Base-by-base conservation (phyloP, 1,284 basidiomycete genomes). In the Sanghuangporus baumii region DNA sequence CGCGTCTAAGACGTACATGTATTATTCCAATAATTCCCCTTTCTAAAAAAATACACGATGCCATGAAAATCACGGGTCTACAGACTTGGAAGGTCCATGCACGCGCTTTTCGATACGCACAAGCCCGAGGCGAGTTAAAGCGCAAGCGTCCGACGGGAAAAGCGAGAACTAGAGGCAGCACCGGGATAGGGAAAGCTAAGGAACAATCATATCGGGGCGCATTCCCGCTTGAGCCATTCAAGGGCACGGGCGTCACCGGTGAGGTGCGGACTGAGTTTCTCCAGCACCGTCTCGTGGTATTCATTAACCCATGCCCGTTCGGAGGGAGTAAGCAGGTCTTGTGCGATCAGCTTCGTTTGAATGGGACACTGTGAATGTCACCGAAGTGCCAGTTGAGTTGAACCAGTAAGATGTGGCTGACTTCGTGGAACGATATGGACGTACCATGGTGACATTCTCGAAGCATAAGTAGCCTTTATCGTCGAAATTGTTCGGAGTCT, bases 401-500 rank as follows among this genome's bases (percentile, higher is more conserved):
- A 37, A 11, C 14, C 4, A 46, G 16, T 6, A n/a, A 3, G 43
- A 8, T 18, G 16, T 46, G 16, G 16, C 8, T 46, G 43, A 46
- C 16, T 7, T 14, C 11, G 43, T 6, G 20, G 7, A 18, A 46
- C 20, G 43, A n/a, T n/a, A 14, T 18, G 43, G 26, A 69, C 75
- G 40, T 47, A 84, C 81, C 90, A 95, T 84, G 0, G 95, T 96
- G 62, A 97, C 80, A 65, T 84, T 80, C 74, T 98, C 94, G 67
- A 96, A 91, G 7, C 85, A 80, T 26, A 96, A 80, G 74, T 86
- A 97, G 2, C 88, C 90, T 67, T 88, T 91, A 55, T 85, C 81
- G 3, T 93, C 94, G 73, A 96, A 98, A 72, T 94, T 92, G 73
- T 95, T 84, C 6, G 80, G 84, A 1, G 93, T 95, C 64, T 87